phyloP scores from a whole-genome alignment of 257 asterid genomes.

The Solanum pimpinellifolium region DNA sequence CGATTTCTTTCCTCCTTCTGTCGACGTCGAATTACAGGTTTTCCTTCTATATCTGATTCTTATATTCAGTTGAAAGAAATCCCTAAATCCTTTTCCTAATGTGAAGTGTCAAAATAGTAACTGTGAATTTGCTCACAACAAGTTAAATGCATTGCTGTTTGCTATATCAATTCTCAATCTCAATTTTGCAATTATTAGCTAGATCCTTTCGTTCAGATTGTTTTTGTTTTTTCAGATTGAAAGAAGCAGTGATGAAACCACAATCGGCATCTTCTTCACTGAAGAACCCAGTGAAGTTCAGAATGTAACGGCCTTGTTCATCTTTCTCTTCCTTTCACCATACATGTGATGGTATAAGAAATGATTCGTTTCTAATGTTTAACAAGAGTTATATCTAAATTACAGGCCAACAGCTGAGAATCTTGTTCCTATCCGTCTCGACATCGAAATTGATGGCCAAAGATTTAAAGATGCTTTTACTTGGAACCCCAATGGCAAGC shows the following conservation, averaged over 20 bases:
- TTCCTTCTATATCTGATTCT: background rate
- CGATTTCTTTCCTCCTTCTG: background rate
- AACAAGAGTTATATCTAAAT: background rate
- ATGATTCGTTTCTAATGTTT: background rate
- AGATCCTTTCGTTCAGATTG: background rate
- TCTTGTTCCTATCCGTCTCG: constrained; percentile 82
- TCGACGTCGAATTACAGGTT: background rate
- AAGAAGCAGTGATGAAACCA: constrained; percentile 37
- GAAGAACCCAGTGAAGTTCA: constrained; percentile 74
- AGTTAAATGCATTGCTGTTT: background rate
- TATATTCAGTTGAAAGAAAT: background rate
- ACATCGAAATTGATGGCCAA: constrained; percentile 86
- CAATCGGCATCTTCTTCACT: constrained; percentile 60
- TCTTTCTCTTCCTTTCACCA: background rate
- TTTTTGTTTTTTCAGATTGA: background rate
- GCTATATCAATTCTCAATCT: background rate
- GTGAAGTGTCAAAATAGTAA: background rate
- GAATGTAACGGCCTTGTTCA: constrained; percentile 29
- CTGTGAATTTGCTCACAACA: background rate
- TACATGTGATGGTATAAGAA: background rate
- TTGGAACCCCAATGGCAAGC: constrained; percentile 86
- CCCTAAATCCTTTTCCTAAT: background rate
- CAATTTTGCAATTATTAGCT: background rate
- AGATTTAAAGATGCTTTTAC: constrained; percentile 73
- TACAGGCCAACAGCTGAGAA: constrained; percentile 87